phyloP scores from a whole-genome alignment of 1,284 basidiomycete genomes.

The Puccinia triticina region DNA sequence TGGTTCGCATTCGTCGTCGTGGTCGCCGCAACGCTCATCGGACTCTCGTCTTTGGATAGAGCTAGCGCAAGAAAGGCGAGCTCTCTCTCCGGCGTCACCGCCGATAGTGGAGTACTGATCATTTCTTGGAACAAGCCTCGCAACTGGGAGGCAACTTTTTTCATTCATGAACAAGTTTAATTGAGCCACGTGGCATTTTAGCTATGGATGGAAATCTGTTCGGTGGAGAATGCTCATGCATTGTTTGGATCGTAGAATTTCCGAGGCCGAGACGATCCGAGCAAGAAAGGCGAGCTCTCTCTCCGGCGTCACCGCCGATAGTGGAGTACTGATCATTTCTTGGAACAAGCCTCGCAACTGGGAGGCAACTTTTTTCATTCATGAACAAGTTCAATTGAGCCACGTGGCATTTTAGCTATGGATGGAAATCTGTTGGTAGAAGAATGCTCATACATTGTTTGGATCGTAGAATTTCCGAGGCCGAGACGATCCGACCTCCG shows the following conservation, averaged over 20 bases:
- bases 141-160: conserved; percentile 74
- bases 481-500: conserved; percentile 78
- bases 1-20: conserved; percentile 63
- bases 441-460: conserved; percentile 70
- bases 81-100: conserved; percentile 80
- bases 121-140: conserved; percentile 77
- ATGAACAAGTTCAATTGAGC: conserved; percentile 52
- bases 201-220: neutral
- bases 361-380: conserved; percentile 68
- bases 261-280: conserved; percentile 74
- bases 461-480: conserved; percentile 77
- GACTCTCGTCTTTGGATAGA: conserved; percentile 81
- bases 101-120: conserved; percentile 69
- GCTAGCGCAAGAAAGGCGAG: conserved; percentile 89
- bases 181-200: neutral
- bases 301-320: conserved; percentile 75
- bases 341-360: conserved; percentile 78
- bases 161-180: conserved; percentile 52
- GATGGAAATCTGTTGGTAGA: neutral
- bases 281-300: conserved; percentile 89
- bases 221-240: conserved; percentile 65
- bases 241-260: conserved; percentile 78
- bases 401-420: neutral
- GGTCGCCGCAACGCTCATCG: conserved; percentile 32
- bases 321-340: conserved; percentile 72